phyloP scores from a whole-genome alignment of 108 stramenopile genomes.

The Nitzschia sp. region DNA sequence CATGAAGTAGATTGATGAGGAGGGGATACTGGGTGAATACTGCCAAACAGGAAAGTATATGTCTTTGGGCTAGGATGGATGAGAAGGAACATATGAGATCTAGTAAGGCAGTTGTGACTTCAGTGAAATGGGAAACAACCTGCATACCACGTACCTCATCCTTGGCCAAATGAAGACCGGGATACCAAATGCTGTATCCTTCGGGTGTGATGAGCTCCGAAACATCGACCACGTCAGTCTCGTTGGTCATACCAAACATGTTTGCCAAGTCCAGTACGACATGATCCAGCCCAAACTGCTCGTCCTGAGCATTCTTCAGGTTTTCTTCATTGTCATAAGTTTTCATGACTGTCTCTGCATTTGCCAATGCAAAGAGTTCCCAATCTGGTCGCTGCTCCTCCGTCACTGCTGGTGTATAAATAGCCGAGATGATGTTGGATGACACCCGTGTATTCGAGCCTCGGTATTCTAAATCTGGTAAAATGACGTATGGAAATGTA shows the following conservation, averaged over 20 bases:
- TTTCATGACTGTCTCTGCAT: too few relatives aligned
- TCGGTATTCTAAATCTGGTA: constrained; percentile 1
- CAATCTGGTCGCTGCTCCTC: constrained; percentile 3
- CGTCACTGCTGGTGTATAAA: constrained; percentile 2
- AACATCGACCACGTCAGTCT: too few relatives aligned
- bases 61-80: background rate
- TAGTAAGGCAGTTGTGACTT: background rate
- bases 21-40: background rate
- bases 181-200: too few relatives aligned
- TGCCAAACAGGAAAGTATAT: background rate
- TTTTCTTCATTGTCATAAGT: background rate
- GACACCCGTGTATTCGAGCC: constrained; percentile 2
- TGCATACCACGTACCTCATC: constrained; percentile 2
- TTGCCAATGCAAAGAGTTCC: constrained; percentile 11
- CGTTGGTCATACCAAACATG: background rate
- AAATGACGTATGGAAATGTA: background rate
- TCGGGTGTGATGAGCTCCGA: too few relatives aligned
- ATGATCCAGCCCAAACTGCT: background rate
- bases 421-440: background rate
- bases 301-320: background rate
- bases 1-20: background rate
- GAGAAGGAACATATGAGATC: background rate
- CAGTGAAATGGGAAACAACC: background rate
- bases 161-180: background rate
- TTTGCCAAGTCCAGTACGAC: too few relatives aligned